Conservation (phyloP, 495 filamentous ascomycete species). For the Lasiosphaeriaceae sp. region DNA sequence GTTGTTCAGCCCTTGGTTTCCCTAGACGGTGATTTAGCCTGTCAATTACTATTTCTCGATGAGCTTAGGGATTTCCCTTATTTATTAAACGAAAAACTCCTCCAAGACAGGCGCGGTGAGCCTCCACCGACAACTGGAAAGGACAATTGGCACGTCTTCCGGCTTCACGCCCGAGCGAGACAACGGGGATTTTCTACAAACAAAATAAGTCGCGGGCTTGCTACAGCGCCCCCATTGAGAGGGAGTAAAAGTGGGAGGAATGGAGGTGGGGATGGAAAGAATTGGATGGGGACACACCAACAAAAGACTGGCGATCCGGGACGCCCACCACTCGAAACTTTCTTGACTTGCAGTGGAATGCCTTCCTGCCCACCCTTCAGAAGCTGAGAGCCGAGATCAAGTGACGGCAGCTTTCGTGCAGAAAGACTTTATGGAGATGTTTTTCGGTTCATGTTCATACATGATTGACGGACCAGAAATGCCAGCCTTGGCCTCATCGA, state of each 20-base stretch:
- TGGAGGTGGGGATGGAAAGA: constrained; percentile 1
- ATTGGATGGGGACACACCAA: constrained; percentile 1
- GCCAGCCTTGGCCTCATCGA: constrained; percentile 1
- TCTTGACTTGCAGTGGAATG: constrained; percentile 1
- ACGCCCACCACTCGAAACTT: background rate
- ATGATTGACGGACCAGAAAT: constrained; percentile 4
- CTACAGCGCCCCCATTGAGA: background rate
- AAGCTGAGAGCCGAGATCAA: background rate
- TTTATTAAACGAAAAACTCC: constrained; percentile 1
- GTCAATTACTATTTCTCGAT: background rate
- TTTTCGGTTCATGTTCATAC: constrained; percentile 1
- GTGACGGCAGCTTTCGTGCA: constrained; percentile 1
- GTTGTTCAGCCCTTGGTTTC: background rate
- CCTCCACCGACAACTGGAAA: constrained; percentile 1
- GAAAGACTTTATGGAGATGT: constrained; percentile 2
- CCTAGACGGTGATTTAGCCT: constrained; percentile 1
- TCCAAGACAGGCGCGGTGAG: background rate
- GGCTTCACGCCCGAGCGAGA: background rate
- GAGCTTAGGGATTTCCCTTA: constrained; percentile 1
- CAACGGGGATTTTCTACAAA: constrained; percentile 1
- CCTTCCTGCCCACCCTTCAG: constrained; percentile 1
- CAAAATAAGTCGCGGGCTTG: background rate
- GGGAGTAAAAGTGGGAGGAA: constrained; percentile 1
- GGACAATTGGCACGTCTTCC: background rate
- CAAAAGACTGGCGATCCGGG: background rate